Conservation (phyloP, 768 basidiomycete species). For the Amanita brunnescens region DNA sequence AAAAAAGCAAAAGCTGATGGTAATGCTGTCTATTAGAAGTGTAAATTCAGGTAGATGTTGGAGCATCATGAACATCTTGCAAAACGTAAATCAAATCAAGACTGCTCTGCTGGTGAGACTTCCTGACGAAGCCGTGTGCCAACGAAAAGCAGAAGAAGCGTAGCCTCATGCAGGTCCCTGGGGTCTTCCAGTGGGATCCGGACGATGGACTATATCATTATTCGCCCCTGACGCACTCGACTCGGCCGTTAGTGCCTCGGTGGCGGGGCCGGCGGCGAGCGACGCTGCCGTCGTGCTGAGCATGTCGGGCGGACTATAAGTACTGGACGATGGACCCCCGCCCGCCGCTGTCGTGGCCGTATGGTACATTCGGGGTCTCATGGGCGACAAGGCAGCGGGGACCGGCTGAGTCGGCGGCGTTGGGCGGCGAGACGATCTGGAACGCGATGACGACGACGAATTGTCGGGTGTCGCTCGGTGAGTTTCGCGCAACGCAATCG, state of each 20-base stretch:
- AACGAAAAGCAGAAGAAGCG: neutral
- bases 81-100: neutral
- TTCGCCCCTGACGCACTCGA: conserved; percentile 26
- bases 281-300: conserved; percentile 63
- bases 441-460: neutral
- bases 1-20: neutral
- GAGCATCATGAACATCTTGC: neutral
- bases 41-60: neutral
- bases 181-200: neutral
- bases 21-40: neutral
- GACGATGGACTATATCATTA: neutral
- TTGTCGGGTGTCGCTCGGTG: conserved; percentile 5
- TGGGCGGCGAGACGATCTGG: neutral
- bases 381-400: conserved; percentile 14
- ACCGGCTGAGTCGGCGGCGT: conserved; percentile 9
- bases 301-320: conserved; percentile 46
- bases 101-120: neutral
- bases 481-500: neutral
- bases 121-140: neutral
- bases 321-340: conserved; percentile 16
- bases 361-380: conserved; percentile 9
- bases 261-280: conserved; percentile 59
- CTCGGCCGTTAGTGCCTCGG: conserved; percentile 47
- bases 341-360: conserved; percentile 10
- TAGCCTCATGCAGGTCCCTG: neutral